Evolutionary conservation across 1,284 basidiomycete species (phyloP).

Genomic region (Fistulinella cinereoalba): DNA sequence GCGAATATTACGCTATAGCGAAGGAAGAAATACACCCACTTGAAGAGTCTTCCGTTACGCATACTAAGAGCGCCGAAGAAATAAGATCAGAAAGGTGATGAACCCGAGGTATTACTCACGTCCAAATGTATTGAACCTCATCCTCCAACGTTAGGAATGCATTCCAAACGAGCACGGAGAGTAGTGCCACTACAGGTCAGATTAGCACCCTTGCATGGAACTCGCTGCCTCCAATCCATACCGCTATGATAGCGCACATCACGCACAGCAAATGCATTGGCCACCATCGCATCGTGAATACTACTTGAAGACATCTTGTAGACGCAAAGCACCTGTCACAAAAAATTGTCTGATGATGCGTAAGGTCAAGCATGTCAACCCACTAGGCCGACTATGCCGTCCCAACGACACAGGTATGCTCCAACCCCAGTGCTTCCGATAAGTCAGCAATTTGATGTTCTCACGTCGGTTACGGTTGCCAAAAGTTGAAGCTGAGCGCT

Average conservation of each 20-base stretch:
- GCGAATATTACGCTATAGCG: constrained; percentile 14
- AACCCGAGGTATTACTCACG: constrained; percentile 8
- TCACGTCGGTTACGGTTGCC: too few relatives aligned
- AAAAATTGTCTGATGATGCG: too few relatives aligned
- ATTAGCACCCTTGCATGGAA: background rate
- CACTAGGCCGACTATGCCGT: too few relatives aligned
- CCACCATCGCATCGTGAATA: too few relatives aligned
- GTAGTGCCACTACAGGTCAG: background rate
- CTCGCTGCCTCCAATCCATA: background rate
- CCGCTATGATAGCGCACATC: background rate
- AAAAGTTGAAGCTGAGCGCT: too few relatives aligned
- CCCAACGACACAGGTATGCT: too few relatives aligned
- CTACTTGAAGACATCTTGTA: too few relatives aligned
- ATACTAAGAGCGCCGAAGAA: constrained; percentile 10
- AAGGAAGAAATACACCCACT: constrained; percentile 26
- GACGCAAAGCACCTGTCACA: too few relatives aligned
- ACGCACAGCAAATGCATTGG: background rate
- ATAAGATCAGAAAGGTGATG: too few relatives aligned
- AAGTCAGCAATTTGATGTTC: too few relatives aligned
- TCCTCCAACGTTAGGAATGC: background rate
- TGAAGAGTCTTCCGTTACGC: constrained; percentile 14
- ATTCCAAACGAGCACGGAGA: background rate
- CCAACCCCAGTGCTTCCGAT: too few relatives aligned
- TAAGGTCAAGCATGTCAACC: too few relatives aligned
- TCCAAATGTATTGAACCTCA: background rate